Percentiles rank a stretch among this genome's conserved stretches.
phyloP scores from a whole-genome alignment of 345 rosid genomes.

The Bretschneidera sinensis region DNA sequence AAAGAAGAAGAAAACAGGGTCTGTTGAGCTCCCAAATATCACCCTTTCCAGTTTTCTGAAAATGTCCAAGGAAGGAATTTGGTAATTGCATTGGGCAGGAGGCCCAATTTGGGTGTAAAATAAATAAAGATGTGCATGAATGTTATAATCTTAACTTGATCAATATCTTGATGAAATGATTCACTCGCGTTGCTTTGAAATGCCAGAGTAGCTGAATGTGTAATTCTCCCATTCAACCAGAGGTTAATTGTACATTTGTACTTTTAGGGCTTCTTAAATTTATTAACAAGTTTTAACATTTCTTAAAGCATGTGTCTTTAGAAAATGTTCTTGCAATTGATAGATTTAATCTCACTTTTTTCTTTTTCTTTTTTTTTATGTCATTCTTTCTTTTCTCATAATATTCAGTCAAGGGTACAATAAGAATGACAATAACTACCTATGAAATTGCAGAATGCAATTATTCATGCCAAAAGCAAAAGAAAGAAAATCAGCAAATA shows the following conservation, averaged over 20 bases:
- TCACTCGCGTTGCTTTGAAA: not conserved
- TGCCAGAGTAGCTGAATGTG: not conserved
- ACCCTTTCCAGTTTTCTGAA: slow-evolving; percentile 59
- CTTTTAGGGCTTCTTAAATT: too few species aligned
- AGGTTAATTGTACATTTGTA: not conserved
- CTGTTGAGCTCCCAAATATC: slow-evolving; percentile 49
- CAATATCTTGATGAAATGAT: not conserved
- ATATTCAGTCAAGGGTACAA: too few species aligned
- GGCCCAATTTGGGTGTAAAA: not conserved
- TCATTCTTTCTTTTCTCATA: too few species aligned
- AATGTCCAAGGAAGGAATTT: slow-evolving; percentile 83
- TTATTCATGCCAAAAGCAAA: too few species aligned
- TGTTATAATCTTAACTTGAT: not conserved
- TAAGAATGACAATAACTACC: too few species aligned
- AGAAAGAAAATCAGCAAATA: too few species aligned
- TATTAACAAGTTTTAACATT: too few species aligned
- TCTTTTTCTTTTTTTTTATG: too few species aligned
- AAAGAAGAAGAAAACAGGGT: slow-evolving; percentile 47
- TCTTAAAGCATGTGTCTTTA: too few species aligned
- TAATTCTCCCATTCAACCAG: not conserved
- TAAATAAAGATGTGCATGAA: not conserved
- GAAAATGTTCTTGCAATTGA: too few species aligned
- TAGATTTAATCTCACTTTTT: too few species aligned
- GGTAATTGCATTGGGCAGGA: slow-evolving; percentile 35
- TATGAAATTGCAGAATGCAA: too few species aligned